Evolutionary conservation across 2,329 filamentous ascomycete genomes (phyloP).

Genomic region (Fusarium pseudograminearum): DNA sequence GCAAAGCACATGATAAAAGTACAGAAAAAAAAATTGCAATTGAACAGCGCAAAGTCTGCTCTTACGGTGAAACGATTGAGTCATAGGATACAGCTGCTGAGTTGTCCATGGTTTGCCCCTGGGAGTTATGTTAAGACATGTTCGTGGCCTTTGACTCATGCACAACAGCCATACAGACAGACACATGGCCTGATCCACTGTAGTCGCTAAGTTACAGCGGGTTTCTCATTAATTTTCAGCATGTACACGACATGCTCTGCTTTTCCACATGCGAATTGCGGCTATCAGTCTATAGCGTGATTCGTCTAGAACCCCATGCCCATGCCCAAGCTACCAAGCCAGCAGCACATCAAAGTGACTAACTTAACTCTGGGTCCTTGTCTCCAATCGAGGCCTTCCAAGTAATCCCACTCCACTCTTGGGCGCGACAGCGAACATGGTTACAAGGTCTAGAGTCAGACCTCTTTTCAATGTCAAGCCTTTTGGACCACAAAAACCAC

Average conservation of each 20-base stretch:
- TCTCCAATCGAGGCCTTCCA: slow-evolving; percentile 35
- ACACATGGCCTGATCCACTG: slow-evolving; percentile 16
- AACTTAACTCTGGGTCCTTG: slow-evolving; percentile 10
- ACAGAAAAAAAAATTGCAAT: background rate
- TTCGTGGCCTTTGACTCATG: slow-evolving; percentile 27
- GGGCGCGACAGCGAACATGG: slow-evolving; percentile 6
- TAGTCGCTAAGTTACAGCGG: slow-evolving; percentile 13
- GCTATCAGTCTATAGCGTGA: slow-evolving; percentile 17
- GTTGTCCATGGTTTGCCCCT: background rate
- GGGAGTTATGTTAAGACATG: background rate
- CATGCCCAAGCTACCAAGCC: background rate
- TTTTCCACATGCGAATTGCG: slow-evolving; percentile 21
- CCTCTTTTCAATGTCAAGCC: slow-evolving; percentile 1
- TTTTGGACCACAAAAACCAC: slow-evolving; percentile 22
- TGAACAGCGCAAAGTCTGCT: background rate
- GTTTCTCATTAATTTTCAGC: slow-evolving; percentile 2
- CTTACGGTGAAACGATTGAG: background rate
- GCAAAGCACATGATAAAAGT: background rate
- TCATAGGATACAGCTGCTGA: background rate
- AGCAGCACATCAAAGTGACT: slow-evolving; percentile 11
- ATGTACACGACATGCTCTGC: background rate
- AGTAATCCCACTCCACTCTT: slow-evolving; percentile 27
- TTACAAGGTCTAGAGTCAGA: background rate
- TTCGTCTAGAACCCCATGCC: slow-evolving; percentile 12
- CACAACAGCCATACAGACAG: slow-evolving; percentile 8